Percentiles rank a stretch among this genome's conserved stretches.
Evolutionary conservation across 352 stramenopile genomes (phyloP).

Genomic region (Globisporangium carolinianum): DNA sequence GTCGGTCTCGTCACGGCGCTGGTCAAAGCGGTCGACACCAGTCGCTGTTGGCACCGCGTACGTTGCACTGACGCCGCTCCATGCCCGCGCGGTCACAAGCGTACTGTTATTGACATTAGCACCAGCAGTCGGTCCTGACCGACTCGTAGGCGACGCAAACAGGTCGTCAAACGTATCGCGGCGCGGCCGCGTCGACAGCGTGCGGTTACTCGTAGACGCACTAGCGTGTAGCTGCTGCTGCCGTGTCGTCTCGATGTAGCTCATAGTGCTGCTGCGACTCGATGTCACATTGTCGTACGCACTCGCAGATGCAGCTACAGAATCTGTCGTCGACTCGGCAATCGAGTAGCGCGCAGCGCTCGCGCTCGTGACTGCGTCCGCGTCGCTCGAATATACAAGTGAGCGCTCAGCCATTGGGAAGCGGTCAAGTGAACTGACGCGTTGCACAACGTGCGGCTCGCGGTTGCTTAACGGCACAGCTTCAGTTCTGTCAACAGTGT

Average conservation of each 20-base stretch:
- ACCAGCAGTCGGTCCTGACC: not conserved
- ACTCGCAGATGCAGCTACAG: no score
- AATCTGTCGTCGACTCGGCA: slow-evolving; percentile 8
- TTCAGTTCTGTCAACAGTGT: no score
- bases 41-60: slow-evolving; percentile 9
- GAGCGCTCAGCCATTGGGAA: slow-evolving; percentile 10
- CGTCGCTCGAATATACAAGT: not conserved
- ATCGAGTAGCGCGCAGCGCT: slow-evolving; percentile 24
- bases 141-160: slow-evolving; percentile 52
- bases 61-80: slow-evolving; percentile 3
- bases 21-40: slow-evolving; percentile 55
- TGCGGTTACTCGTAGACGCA: not conserved
- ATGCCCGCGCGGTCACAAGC: slow-evolving; percentile 1
- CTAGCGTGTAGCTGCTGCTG: no score
- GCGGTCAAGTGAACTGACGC: slow-evolving; percentile 5
- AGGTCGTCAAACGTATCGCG: slow-evolving; percentile 72
- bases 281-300: not conserved
- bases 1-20: slow-evolving; percentile 9
- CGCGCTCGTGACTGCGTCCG: no score
- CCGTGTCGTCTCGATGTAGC: not conserved
- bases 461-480: no score
- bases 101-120: no score
- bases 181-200: slow-evolving; percentile 16
- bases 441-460: no score
- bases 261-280: not conserved